Evolutionary conservation across 768 basidiomycete species (phyloP).

Genomic region (Crassisporium funariophilum): DNA sequence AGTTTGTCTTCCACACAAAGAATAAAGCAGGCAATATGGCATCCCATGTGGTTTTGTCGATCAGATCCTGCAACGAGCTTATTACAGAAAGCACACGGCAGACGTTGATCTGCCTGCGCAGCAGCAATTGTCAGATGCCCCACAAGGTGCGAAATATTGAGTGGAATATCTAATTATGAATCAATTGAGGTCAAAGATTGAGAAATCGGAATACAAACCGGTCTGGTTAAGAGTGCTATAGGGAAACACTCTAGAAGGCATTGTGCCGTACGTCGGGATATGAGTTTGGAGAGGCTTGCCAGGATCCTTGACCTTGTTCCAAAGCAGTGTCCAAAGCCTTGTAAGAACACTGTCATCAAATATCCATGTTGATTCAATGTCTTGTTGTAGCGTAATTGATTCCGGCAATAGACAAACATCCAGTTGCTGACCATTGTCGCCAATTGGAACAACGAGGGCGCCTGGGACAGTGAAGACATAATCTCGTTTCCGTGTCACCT

Average conservation of each 20-base stretch:
- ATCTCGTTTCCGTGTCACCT: not conserved
- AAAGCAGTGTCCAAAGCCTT: not conserved
- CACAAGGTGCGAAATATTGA: too few species aligned
- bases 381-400: not conserved
- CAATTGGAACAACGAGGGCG: not conserved
- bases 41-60: slow-evolving; percentile 22
- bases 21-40: too few species aligned
- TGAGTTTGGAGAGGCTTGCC: not conserved
- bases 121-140: too few species aligned
- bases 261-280: too few species aligned
- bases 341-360: not conserved
- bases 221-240: too few species aligned
- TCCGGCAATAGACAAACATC: not conserved
- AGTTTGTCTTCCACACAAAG: slow-evolving; percentile 5
- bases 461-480: not conserved
- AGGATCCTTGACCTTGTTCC: not conserved
- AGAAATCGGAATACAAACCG: too few species aligned
- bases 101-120: not conserved
- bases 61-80: slow-evolving; percentile 5
- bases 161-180: too few species aligned
- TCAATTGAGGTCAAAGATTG: too few species aligned
- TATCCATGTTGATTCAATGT: not conserved
- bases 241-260: too few species aligned
- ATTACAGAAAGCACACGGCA: slow-evolving; percentile 14
- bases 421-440: not conserved